Evolutionary conservation across 2,329 filamentous ascomycete genomes (phyloP), one percentile per base, ranked within the genome.

Genomic region (Aspergillus neotritici): DNA sequence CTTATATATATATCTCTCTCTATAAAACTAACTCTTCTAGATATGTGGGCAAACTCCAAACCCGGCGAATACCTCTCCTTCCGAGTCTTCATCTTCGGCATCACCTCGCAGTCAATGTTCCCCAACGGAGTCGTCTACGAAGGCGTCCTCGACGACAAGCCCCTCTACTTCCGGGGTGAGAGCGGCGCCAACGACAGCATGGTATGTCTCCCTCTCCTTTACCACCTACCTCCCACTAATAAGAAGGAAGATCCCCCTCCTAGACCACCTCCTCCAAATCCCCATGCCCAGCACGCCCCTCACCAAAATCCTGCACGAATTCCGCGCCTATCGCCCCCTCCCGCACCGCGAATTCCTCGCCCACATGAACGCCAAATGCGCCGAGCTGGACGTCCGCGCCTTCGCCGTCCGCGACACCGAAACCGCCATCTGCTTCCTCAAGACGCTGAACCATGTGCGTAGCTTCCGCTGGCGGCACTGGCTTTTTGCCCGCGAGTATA

Each of bases 1-100:
- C 4, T 11, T 9, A 11, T n/a, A 31, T 4, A 13, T 28, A 31
- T 9, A 5, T 13, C 16, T 47, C 15, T 15, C 8, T 10, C 37
- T 44, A 40, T 21, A 43, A 31, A 42, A 37, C 40, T 41, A 29
- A 31, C 28, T 12, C 16, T 9, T 13, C 8, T 40, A 81, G 78
- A 74, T 34, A 97, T 97, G 91, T 96, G 90, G 91, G 77, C 77
- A 47, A 87, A 89, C 65, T 93, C 86, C 43, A 86, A 86, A 56
- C 90, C 90, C 2, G 76, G 78, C 13, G 80, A 88, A 53, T 96
- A 96, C 70, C 87, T 86, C 46, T 84, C 80, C 54, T 96, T 95
- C 79, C 85, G 90, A 32, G 94, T 91, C 9, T 96, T 96, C 73
- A 96, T 96, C 71, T 95, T 95, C 61, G 91, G 91, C 56, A 95